Base-by-base conservation (phyloP, 768 basidiomycete genomes). In the Lactarius quietus region DNA sequence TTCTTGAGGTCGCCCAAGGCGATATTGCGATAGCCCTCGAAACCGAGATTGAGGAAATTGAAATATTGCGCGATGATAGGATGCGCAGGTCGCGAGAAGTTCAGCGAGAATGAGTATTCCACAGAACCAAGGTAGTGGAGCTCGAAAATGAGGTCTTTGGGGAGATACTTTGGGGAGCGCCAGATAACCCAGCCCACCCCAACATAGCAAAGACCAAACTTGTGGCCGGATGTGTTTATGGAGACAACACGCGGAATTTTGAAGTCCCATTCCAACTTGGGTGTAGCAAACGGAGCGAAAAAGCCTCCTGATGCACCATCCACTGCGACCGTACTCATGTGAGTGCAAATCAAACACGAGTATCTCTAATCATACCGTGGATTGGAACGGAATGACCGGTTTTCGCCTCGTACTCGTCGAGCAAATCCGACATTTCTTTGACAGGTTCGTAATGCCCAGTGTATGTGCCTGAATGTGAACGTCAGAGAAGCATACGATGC, bases 361-460 rank as follows among this genome's bases (percentile, higher is more conserved):
- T 6, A 43, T 23, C 3, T 17, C 28, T 18, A 3, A 4, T 9
- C 62, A 65, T 56, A 74, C 71, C 70, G 65, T 81, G 81, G 66
- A 83, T 80, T 26, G 83, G 80, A 36, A 82, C 77, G 56, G 73
- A 74, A 66, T 73, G 70, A n/a, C 81, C 82, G 0, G 79, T 82
- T 66, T 75, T 70, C 23, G 57, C 73, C 73, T 87, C 81, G 70
- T 84, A 87, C 64, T 76, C 80, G 77, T 82, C 80, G 74, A 93
- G 78, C 12, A 91, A 80, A 48, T 87, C 86, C 1, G 89, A 80
- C 86, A 97, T 91, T 73, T 88, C 90, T 73, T 90, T 84, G 36
- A 97, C 94, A 15, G 89, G 86, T 71, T 96, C 95, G 71, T 81
- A 85, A 69, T 79, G 79, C n/a, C 81, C 84, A 7, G 84, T 84